Percentiles rank a stretch among this genome's conserved stretches.
Evolutionary conservation across 2,329 filamentous ascomycete genomes (phyloP).

Genomic region (Colletotrichum sp.): DNA sequence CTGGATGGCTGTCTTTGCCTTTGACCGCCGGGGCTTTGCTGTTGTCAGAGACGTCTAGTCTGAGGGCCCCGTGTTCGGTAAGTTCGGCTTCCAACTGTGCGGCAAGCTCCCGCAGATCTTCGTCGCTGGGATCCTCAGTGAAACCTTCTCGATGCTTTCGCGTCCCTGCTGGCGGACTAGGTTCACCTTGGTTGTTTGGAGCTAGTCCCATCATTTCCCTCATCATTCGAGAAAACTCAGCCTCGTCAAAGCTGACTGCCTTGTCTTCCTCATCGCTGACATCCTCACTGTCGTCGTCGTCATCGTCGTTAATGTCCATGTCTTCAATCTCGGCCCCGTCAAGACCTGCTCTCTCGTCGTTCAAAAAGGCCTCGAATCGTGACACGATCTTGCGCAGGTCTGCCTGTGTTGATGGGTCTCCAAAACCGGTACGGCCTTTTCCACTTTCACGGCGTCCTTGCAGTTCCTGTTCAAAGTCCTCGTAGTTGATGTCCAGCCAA

Average conservation of each 20-base stretch:
- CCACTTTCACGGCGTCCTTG: slow-evolving; percentile 38
- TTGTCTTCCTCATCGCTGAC: slow-evolving; percentile 73
- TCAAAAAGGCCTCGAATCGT: slow-evolving; percentile 90
- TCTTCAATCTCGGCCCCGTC: slow-evolving; percentile 79
- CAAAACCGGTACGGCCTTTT: slow-evolving; percentile 53
- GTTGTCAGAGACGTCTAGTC: slow-evolving; percentile 47
- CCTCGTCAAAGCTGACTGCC: slow-evolving; percentile 82
- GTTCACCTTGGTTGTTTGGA: slow-evolving; percentile 20
- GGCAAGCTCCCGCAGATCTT: slow-evolving; percentile 69
- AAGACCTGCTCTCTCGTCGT: slow-evolving; percentile 80
- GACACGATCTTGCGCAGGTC: slow-evolving; percentile 91
- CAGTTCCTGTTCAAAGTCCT: slow-evolving; percentile 86
- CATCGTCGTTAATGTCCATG: slow-evolving; percentile 65
- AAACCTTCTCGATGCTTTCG: slow-evolving; percentile 37
- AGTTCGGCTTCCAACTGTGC: slow-evolving; percentile 77
- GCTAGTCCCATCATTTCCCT: slow-evolving; percentile 84
- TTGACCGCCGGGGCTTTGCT: slow-evolving; percentile 33
- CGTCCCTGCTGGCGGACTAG: not conserved
- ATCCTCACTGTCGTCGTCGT: slow-evolving; percentile 56
- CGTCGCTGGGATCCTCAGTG: slow-evolving; percentile 46
- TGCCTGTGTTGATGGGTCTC: slow-evolving; percentile 70
- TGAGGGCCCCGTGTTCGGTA: slow-evolving; percentile 69
- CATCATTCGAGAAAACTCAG: slow-evolving; percentile 88
- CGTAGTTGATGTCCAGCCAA: slow-evolving; percentile 92
- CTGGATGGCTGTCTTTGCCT: not conserved